Conservation (phyloP, 2,329 filamentous ascomycete genomes). For the Cytospora piceicola region DNA sequence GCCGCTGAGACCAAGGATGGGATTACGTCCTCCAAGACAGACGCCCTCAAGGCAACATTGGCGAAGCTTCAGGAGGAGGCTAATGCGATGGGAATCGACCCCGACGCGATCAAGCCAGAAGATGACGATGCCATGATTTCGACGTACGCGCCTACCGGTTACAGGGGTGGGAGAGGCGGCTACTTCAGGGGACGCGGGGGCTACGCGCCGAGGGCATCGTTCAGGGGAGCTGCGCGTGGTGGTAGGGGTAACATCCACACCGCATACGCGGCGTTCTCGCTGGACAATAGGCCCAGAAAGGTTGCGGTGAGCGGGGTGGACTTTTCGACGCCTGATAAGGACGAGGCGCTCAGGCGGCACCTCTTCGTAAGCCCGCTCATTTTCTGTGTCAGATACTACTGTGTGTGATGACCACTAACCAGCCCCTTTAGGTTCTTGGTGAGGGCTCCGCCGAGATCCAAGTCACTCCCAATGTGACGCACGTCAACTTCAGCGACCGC, state of each 20-base stretch:
- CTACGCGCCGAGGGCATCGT: constrained; percentile 42
- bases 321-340: constrained; percentile 62
- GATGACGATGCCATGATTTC: constrained; percentile 44
- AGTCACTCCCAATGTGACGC: constrained; percentile 49
- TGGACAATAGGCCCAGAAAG: constrained; percentile 76
- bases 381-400: constrained; percentile 33
- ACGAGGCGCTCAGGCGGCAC: constrained; percentile 73
- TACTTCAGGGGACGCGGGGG: constrained; percentile 29
- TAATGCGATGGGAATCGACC: constrained; percentile 68
- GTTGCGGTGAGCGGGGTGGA: constrained; percentile 67
- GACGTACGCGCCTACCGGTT: constrained; percentile 40
- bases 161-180: constrained; percentile 36
- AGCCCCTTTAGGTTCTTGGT: constrained; percentile 55
- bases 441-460: constrained; percentile 63
- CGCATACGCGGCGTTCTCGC: constrained; percentile 65
- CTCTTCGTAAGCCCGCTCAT: constrained; percentile 61
- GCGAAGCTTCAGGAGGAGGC: constrained; percentile 76
- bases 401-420: constrained; percentile 32
- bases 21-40: constrained; percentile 48
- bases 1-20: constrained; percentile 32
- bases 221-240: constrained; percentile 45
- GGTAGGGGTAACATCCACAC: constrained; percentile 54
- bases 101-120: constrained; percentile 48
- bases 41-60: constrained; percentile 70
- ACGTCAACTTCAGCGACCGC: constrained; percentile 68